phyloP scores from a whole-genome alignment of 176 grass and related monocot species.

The Phyllostachys edulis region DNA sequence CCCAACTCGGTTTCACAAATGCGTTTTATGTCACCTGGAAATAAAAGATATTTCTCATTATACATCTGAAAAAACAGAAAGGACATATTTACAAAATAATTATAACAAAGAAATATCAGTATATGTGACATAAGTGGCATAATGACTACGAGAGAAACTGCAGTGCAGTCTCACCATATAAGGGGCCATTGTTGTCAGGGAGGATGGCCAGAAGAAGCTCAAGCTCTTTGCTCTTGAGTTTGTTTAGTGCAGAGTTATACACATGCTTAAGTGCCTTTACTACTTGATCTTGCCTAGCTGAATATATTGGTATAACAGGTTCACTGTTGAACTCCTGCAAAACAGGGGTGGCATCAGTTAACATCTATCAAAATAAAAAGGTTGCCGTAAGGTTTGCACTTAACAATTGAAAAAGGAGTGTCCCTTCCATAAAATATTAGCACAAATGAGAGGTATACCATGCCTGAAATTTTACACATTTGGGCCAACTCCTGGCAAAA shows the following conservation, averaged over 20 bases:
- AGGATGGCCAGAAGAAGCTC: constrained; percentile 74
- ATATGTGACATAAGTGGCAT: not conserved
- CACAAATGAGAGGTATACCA: constrained; percentile 48
- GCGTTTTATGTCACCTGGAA: constrained; percentile 67
- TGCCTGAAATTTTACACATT: constrained; percentile 70
- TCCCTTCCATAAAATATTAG: not conserved
- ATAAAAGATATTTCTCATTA: not conserved
- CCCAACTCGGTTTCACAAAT: constrained; percentile 82
- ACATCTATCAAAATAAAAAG: not conserved
- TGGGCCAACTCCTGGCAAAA: constrained; percentile 75
- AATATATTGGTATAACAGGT: constrained; percentile 63
- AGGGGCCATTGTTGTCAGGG: constrained; percentile 74
- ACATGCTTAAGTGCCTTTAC: constrained; percentile 63
- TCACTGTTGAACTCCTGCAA: constrained; percentile 63
- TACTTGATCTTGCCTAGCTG: constrained; percentile 61
- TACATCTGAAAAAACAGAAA: not conserved
- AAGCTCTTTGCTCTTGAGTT: constrained; percentile 66
- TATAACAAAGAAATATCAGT: not conserved
- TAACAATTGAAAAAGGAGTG: too few species aligned
- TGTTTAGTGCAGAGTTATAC: constrained; percentile 54
- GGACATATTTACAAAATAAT: not conserved
- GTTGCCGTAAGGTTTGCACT: not conserved
- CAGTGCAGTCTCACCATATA: constrained; percentile 54
- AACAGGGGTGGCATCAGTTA: not conserved
- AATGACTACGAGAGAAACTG: not conserved